A percentile compares a stretch with the other conserved stretches of the same genome.
Conservation (phyloP, 352 stramenopile species). For the Albugo candida region DNA sequence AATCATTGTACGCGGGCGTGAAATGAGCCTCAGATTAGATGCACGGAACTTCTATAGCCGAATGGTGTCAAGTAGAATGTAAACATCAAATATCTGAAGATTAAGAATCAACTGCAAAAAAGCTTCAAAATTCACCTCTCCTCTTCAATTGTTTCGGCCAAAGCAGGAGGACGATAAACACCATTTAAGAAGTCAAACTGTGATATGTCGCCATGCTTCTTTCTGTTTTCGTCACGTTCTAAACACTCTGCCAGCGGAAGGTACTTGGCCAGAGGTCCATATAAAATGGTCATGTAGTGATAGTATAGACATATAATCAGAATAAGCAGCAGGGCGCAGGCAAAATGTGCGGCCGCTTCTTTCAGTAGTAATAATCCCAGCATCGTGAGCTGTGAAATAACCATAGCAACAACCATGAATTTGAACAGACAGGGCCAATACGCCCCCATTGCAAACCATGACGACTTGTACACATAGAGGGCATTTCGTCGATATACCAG, state of each 20-base stretch:
- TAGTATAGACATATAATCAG: slow-evolving; percentile 1
- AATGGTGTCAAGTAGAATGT: too few relatives aligned
- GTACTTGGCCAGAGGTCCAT: too few relatives aligned
- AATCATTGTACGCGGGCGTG: too few relatives aligned
- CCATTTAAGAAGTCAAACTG: slow-evolving; percentile 37
- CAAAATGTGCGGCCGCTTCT: slow-evolving; percentile 15
- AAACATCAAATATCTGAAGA: too few relatives aligned
- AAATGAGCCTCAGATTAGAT: too few relatives aligned
- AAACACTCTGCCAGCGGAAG: too few relatives aligned
- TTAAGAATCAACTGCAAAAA: too few relatives aligned
- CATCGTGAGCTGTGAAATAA: slow-evolving; percentile 54
- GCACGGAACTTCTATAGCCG: too few relatives aligned
- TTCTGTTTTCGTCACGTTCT: too few relatives aligned
- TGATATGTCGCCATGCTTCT: too few relatives aligned
- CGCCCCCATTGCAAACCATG: slow-evolving; percentile 29
- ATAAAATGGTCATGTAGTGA: too few relatives aligned
- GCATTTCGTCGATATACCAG: slow-evolving; percentile 50
- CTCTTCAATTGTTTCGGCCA: slow-evolving; percentile 13
- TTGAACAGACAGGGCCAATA: slow-evolving; percentile 59
- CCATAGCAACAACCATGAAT: slow-evolving; percentile 53
- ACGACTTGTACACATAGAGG: slow-evolving; percentile 43
- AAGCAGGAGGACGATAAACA: slow-evolving; percentile 48
- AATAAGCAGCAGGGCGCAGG: slow-evolving; percentile 12
- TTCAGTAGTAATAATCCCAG: slow-evolving; percentile 67
- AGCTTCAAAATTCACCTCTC: too few relatives aligned